These are phyloP conservation scores for Capsella bursapastoris DNA, from an alignment of 345 rosid species.

Conservation along the genomic window DNA sequence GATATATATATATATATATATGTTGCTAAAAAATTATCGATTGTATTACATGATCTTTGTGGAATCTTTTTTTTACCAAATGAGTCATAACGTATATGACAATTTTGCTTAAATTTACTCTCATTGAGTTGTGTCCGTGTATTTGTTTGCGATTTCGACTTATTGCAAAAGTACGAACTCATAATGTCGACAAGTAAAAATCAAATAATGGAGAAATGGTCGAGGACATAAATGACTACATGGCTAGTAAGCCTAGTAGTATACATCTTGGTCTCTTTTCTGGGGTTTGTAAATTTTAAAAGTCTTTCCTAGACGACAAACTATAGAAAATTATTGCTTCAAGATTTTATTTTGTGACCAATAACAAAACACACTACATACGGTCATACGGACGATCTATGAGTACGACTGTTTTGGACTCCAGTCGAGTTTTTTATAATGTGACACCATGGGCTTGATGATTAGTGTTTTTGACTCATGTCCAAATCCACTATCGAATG, in stretches of 20 bases:
- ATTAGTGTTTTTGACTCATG: background rate
- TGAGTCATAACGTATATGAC: no score
- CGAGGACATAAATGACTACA: conserved; percentile 21
- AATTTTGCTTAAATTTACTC: background rate
- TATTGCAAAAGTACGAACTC: conserved; percentile 34
- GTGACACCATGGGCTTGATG: conserved; percentile 12
- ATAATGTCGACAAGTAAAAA: conserved; percentile 38
- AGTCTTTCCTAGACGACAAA: conserved; percentile 24
- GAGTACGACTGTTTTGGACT: conserved; percentile 27
- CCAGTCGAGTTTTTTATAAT: background rate
- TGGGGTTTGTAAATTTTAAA: conserved; percentile 10
- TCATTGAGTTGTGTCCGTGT: conserved; percentile 15
- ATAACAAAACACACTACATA: conserved; percentile 7
- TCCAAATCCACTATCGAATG: background rate
- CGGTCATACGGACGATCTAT: conserved; percentile 28
- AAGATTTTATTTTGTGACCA: background rate
- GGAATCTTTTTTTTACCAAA: no score
- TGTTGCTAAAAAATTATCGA: background rate
- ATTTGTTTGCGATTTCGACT: conserved; percentile 8
- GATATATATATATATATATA: no score
- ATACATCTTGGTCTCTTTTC: background rate
- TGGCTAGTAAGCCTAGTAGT: conserved; percentile 28
- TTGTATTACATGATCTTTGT: background rate
- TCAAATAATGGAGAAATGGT: conserved; percentile 37
- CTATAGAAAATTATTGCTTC: background rate